These are phyloP conservation scores for Stropharia rugosoannulata DNA, from an alignment of 768 basidiomycete species.

Conservation along the genomic window DNA sequence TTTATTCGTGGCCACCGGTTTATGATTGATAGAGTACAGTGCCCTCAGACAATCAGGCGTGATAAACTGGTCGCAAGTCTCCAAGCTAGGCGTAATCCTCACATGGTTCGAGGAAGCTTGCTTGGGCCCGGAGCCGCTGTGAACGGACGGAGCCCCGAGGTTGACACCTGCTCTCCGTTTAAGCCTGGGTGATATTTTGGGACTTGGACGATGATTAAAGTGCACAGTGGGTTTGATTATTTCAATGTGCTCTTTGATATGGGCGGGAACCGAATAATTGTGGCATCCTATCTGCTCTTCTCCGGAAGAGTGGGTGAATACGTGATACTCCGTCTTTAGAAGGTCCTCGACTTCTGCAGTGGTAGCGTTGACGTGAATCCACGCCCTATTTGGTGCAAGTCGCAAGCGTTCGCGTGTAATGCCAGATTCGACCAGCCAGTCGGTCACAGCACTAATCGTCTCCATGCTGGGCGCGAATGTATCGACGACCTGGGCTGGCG, in stretches of 20 bases:
- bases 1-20: slow-evolving; percentile 28
- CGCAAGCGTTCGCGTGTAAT: slow-evolving; percentile 35
- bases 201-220: slow-evolving; percentile 32
- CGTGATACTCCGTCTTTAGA: slow-evolving; percentile 44
- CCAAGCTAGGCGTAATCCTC: slow-evolving; percentile 18
- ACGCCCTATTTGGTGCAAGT: slow-evolving; percentile 37
- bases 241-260: slow-evolving; percentile 40
- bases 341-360: slow-evolving; percentile 41
- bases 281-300: slow-evolving; percentile 40
- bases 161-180: slow-evolving; percentile 12
- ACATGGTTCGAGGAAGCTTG: slow-evolving; percentile 14
- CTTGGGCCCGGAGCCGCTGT: slow-evolving; percentile 20
- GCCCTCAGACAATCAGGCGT: slow-evolving; percentile 41
- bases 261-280: slow-evolving; percentile 37
- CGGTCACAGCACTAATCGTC: slow-evolving; percentile 37
- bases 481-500: slow-evolving; percentile 38
- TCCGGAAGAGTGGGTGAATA: slow-evolving; percentile 40
- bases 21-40: slow-evolving; percentile 35
- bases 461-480: slow-evolving; percentile 45
- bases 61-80: slow-evolving; percentile 31
- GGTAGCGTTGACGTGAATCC: slow-evolving; percentile 41
- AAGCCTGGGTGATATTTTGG: slow-evolving; percentile 9
- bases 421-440: slow-evolving; percentile 44
- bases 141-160: slow-evolving; percentile 13
- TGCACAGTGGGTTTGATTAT: slow-evolving; percentile 43